These are phyloP conservation scores for Diaporthe longicolla DNA, from an alignment of 2,329 filamentous ascomycete species.

Conservation along the genomic window DNA sequence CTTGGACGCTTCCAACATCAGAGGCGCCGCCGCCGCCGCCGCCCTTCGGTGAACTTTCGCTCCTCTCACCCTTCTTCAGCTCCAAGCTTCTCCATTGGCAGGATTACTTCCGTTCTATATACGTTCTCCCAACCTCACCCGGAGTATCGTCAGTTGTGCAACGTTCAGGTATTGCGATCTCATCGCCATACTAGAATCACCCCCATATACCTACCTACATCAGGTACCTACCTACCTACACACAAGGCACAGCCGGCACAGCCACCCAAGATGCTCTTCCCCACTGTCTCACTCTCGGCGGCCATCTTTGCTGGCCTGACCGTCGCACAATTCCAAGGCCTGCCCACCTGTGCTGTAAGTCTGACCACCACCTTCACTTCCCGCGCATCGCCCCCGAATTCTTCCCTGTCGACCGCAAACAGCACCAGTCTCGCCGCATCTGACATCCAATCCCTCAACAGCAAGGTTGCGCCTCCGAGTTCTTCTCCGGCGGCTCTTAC, in stretches of 20 bases:
- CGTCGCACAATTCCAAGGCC: slow-evolving; percentile 61
- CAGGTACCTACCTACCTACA: not conserved
- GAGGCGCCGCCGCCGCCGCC: slow-evolving; percentile 1
- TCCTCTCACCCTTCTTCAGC: not conserved
- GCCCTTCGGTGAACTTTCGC: not conserved
- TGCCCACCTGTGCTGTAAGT: slow-evolving; percentile 71
- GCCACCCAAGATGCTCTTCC: slow-evolving; percentile 60
- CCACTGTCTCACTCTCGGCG: slow-evolving; percentile 56
- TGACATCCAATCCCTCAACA: slow-evolving; percentile 39
- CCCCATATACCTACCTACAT: too few relatives aligned
- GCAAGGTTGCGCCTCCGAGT: slow-evolving; percentile 50
- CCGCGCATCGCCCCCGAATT: not conserved
- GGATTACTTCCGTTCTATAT: not conserved
- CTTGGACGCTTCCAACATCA: not conserved
- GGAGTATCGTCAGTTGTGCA: not conserved
- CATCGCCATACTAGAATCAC: not conserved
- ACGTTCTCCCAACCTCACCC: not conserved
- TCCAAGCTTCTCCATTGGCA: not conserved
- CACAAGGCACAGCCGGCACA: not conserved
- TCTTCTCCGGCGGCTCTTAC: slow-evolving; percentile 51
- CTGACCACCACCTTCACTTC: not conserved
- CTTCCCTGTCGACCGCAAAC: not conserved
- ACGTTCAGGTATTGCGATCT: not conserved
- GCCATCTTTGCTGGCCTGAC: slow-evolving; percentile 68
- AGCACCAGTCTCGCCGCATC: not conserved